Base-by-base conservation (phyloP, 2,329 filamentous ascomycete species). In the Neonectria magnoliae region DNA sequence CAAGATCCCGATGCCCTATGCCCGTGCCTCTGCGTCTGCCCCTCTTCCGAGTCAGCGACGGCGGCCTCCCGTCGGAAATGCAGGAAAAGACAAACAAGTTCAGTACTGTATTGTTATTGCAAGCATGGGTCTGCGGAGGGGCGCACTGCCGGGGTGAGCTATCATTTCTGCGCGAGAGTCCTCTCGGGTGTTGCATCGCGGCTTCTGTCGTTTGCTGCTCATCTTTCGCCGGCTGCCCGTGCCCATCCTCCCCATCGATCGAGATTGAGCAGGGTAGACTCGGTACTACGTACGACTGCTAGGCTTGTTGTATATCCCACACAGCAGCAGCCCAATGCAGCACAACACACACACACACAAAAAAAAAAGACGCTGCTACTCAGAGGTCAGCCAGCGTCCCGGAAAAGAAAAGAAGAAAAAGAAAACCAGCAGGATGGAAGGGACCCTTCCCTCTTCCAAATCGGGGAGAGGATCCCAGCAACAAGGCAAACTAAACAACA, bases 91-190 rank as follows among this genome's bases (percentile, higher is more conserved):
- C 31, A 44, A 44, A 10, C 9, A 20, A 44, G 18, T 25, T 25
- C 25, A 25, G 25, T 25, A 25, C 25, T 6, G 25, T 25, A 25
- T 25, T 25, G 25, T 6, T 6, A 25, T 25, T 25, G 25, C 41
- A 25, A 48, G 22, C 14, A 27, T 48, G 45, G 22, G 22, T 14
- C 22, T 6, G 16, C 8, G 7, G 22, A 48, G 18, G 42, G 45
- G 11, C 57, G 57, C 25, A 31, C 48, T 54, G 50, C 41, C 59
- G 60, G 41, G 52, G 58, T 14, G 47, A 18, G 22, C 42, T 63
- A 54, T 63, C 60, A 50, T 50, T 54, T 60, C 47, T 47, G 41
- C 41, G 44, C 27, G 22, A 20, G 20, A 29, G 54, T 16, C 41
- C 29, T 36, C 31, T n/a, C 10, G 36, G 22, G 29, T 38, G 50